These are phyloP conservation scores for Plasmodium gallinaceum DNA, from an alignment of 169 alveolate species.

Conservation along the genomic window DNA sequence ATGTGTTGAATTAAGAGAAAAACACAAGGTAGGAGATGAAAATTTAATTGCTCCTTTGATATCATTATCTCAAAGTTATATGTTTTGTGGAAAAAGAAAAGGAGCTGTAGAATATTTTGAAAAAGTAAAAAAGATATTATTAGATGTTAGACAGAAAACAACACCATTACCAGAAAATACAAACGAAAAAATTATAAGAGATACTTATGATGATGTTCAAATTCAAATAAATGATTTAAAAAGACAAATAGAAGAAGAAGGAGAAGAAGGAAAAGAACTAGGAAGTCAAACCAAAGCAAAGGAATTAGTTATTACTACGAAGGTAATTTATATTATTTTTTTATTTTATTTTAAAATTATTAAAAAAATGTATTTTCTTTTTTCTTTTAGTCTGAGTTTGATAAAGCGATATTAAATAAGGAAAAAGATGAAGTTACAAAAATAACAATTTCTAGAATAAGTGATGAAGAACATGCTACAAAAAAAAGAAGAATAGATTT, in stretches of 20 bases:
- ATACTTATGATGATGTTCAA: constrained; percentile 74
- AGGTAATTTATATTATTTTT: constrained; percentile 22
- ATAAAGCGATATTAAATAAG: constrained; percentile 46
- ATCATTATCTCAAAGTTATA: constrained; percentile 72
- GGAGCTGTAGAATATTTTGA: constrained; percentile 68
- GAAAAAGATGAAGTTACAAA: constrained; percentile 48
- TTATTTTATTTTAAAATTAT: neutral
- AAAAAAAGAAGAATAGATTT: constrained; percentile 68
- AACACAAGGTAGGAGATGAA: constrained; percentile 70
- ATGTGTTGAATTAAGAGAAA: constrained; percentile 58
- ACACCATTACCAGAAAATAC: constrained; percentile 63
- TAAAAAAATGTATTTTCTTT: too few relatives aligned
- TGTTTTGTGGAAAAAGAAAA: constrained; percentile 75
- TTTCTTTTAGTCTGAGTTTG: constrained; percentile 52
- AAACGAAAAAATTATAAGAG: constrained; percentile 66
- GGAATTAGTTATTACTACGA: constrained; percentile 53
- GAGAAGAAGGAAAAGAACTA: constrained; percentile 52
- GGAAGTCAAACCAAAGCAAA: constrained; percentile 70
- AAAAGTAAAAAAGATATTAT: constrained; percentile 47
- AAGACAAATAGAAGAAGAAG: constrained; percentile 72
- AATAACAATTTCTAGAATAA: constrained; percentile 26
- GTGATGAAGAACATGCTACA: constrained; percentile 32
- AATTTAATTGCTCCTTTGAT: constrained; percentile 62
- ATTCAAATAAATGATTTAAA: constrained; percentile 70
- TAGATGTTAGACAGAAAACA: constrained; percentile 71